Percentiles rank a stretch among this genome's conserved stretches.
Evolutionary conservation across 2,329 filamentous ascomycete species (phyloP).

Genomic region (Helotiales sp.): DNA sequence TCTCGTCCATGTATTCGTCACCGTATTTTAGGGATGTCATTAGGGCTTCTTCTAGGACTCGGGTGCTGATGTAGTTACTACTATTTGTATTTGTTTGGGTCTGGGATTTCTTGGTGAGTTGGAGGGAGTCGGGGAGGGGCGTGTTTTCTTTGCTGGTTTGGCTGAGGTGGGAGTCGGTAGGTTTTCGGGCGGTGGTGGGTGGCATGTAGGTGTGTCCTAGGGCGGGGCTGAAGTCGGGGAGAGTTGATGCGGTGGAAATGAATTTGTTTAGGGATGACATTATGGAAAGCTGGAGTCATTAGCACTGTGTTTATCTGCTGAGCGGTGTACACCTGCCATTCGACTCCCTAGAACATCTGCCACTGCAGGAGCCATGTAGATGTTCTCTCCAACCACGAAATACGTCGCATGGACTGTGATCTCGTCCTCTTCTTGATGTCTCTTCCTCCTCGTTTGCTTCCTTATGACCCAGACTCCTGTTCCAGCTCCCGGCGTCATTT

Average conservation of each 20-base stretch:
- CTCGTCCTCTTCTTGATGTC: slow-evolving; percentile 55
- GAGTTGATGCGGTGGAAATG: slow-evolving; percentile 33
- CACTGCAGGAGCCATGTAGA: slow-evolving; percentile 65
- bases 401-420: slow-evolving; percentile 60
- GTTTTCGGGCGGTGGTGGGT: slow-evolving; percentile 23
- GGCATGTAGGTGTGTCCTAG: slow-evolving; percentile 44
- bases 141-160: slow-evolving; percentile 40
- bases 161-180: slow-evolving; percentile 24
- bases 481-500: slow-evolving; percentile 58
- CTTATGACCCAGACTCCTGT: slow-evolving; percentile 70
- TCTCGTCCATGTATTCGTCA: slow-evolving; percentile 67
- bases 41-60: slow-evolving; percentile 55
- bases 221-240: slow-evolving; percentile 48
- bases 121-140: slow-evolving; percentile 44
- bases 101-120: slow-evolving; percentile 23
- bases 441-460: slow-evolving; percentile 64
- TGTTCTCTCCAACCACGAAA: slow-evolving; percentile 65
- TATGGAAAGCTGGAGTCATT: slow-evolving; percentile 18
- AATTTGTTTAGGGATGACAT: slow-evolving; percentile 35
- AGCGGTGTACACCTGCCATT: slow-evolving; percentile 46
- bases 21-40: slow-evolving; percentile 58
- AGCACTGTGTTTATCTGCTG: neutral
- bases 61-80: slow-evolving; percentile 28
- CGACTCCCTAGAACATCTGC: slow-evolving; percentile 59
- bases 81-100: slow-evolving; percentile 20